phyloP scores from a whole-genome alignment of 495 filamentous ascomycete genomes.

The Trichoderma asperelloides region DNA sequence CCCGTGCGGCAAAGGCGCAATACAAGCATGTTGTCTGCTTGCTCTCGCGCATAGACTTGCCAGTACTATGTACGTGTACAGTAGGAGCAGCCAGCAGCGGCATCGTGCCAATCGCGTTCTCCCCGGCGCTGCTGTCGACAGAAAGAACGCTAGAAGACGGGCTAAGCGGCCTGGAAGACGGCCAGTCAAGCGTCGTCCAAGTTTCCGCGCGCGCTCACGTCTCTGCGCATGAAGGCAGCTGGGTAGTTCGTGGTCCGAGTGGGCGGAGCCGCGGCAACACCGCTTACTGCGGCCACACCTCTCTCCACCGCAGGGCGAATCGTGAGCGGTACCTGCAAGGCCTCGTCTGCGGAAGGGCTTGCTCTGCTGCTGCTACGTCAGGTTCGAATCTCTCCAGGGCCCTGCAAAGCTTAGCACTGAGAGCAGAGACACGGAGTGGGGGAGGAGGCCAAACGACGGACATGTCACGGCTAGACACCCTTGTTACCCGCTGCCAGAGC shows the following conservation, averaged over 20 bases:
- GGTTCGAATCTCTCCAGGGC: not conserved
- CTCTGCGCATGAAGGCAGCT: not conserved
- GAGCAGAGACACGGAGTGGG: not conserved
- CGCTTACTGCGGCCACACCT: slow-evolving; percentile 7
- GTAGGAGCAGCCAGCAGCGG: not conserved
- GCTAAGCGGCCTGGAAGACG: slow-evolving; percentile 1
- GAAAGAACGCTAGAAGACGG: slow-evolving; percentile 1
- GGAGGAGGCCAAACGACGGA: not conserved
- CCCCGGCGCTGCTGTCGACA: not conserved
- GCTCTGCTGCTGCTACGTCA: not conserved
- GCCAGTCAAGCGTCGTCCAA: not conserved
- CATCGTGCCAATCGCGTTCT: not conserved
- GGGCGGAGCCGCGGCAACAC: slow-evolving; percentile 9
- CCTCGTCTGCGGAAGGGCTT: not conserved
- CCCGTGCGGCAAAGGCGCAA: too few species aligned
- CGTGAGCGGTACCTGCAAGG: not conserved
- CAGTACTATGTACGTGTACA: too few species aligned
- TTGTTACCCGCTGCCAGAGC: not conserved
- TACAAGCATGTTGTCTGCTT: not conserved
- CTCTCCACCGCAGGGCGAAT: not conserved
- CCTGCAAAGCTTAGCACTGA: slow-evolving; percentile 1
- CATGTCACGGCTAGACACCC: slow-evolving; percentile 3
- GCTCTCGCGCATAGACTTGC: not conserved
- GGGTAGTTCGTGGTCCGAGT: slow-evolving; percentile 9
- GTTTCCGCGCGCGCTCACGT: not conserved